These are phyloP conservation scores for Oldenlandia corymbosa DNA, from an alignment of 257 asterid genomes.

Conservation along the genomic window DNA sequence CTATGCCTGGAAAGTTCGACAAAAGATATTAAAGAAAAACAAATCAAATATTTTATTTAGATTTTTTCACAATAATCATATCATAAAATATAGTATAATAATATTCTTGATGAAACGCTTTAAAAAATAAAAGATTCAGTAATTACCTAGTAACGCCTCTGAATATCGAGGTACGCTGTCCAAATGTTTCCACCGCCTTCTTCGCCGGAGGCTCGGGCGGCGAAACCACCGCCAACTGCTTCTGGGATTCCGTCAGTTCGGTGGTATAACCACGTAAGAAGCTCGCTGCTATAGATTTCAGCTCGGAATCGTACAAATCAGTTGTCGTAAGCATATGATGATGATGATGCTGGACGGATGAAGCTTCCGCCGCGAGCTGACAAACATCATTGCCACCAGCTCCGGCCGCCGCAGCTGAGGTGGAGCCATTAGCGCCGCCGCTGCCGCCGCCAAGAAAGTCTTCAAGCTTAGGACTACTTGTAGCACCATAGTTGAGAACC, in stretches of 20 bases:
- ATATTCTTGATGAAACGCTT: no score
- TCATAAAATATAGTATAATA: background rate
- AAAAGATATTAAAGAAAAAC: no score
- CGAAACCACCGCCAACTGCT: slow-evolving; percentile 28
- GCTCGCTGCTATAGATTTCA: slow-evolving; percentile 51
- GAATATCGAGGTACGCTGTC: slow-evolving; percentile 79
- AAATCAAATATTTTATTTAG: no score
- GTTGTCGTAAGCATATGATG: slow-evolving; percentile 14
- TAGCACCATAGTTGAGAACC: background rate
- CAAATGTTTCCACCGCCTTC: slow-evolving; percentile 60
- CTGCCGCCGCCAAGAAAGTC: slow-evolving; percentile 62
- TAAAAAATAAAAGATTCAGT: no score
- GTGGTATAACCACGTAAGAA: slow-evolving; percentile 46
- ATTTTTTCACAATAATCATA: no score
- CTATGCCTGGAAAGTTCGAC: slow-evolving; percentile 47
- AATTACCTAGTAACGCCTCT: slow-evolving; percentile 73
- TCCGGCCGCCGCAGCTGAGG: slow-evolving; percentile 12
- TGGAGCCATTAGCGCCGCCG: slow-evolving; percentile 14
- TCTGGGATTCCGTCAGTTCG: slow-evolving; percentile 22
- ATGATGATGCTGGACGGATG: slow-evolving; percentile 1
- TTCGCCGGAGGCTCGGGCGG: slow-evolving; percentile 39
- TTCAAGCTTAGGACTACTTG: slow-evolving; percentile 54
- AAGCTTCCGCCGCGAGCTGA: slow-evolving; percentile 23
- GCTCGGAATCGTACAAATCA: slow-evolving; percentile 47
- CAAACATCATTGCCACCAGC: slow-evolving; percentile 7